Evolutionary conservation across 2,329 filamentous ascomycete genomes (phyloP), one percentile per base, ranked within the genome.

Genomic region (Diaporthe caulivora): DNA sequence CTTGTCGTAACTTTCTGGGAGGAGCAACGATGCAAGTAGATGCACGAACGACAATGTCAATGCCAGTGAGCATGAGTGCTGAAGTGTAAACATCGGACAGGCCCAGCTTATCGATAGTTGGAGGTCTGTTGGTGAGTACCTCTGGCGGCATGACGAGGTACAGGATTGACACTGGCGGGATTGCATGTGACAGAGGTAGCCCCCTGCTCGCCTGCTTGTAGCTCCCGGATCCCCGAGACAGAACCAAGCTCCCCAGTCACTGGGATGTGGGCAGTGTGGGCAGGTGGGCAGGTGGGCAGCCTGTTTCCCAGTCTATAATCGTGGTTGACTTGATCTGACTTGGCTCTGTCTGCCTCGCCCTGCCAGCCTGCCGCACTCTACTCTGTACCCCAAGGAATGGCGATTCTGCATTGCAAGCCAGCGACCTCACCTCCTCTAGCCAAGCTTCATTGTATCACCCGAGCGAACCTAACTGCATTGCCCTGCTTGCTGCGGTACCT

Each of bases 121-220:
- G 44, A 37, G 47, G 62, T 26, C 11, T 24, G 49, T 29, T 26
- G 31, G 47, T 34, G 3, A 40, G 24, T 67, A 67, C 62, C 44
- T 53, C 31, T 26, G 29, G 15, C 13, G n/a, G 21, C 2, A 6
- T 3, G 21, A 53, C 8, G 47, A 67, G 62, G 62, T 67, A 67
- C 62, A 53, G 47, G 62, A 1, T n/a, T 17, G 8, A 15, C 13
- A 15, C 47, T 40, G 62, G 31, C 62, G 31, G 47, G 31, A 67
- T 34, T 6, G 47, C 62, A 53, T 67, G 62, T 67, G 62, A 67
- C 47, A 67, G 62, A 53, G n/a, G 62, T 67, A 67, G 44, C 40
- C 9, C 9, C n/a, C 15, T 51, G 44, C 62, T 21, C 31, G 26
- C 8, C 31, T 40, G 3, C n/a, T 26, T 53, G 47, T 67, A 53